A percentile compares a stretch with the other conserved stretches of the same genome.
phyloP scores from a whole-genome alignment of 306 rosid species.

The Cicer judaicum region DNA sequence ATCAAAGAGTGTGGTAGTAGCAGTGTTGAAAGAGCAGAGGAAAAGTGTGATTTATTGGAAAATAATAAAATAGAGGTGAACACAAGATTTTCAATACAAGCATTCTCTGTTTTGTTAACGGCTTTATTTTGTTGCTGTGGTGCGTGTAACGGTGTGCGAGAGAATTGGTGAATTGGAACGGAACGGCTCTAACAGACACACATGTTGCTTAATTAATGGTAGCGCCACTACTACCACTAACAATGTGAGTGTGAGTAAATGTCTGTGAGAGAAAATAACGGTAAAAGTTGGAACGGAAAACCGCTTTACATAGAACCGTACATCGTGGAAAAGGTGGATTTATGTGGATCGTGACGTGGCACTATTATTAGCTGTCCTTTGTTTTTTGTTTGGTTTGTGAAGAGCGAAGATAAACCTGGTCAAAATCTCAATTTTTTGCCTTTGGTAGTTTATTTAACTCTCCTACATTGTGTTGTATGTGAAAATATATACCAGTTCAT shows the following conservation, averaged over 20 bases:
- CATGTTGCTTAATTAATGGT: not conserved
- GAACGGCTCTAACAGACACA: not conserved
- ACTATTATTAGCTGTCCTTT: too few relatives aligned
- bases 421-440: too few relatives aligned
- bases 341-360: too few relatives aligned
- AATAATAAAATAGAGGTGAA: not conserved
- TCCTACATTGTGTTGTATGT: too few relatives aligned
- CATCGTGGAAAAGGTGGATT: too few relatives aligned
- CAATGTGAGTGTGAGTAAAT: not conserved
- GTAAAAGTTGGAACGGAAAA: constrained; percentile 39
- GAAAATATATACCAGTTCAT: too few relatives aligned
- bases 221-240: not conserved
- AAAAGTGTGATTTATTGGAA: not conserved
- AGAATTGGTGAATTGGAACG: constrained; percentile 8
- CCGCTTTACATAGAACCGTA: not conserved
- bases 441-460: too few relatives aligned
- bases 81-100: not conserved
- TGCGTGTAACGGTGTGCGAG: constrained; percentile 19
- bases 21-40: not conserved
- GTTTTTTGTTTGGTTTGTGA: too few relatives aligned
- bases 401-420: too few relatives aligned
- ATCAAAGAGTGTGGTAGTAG: not conserved
- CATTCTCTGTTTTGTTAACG: constrained; percentile 27
- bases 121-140: constrained; percentile 39
- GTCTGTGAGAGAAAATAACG: constrained; percentile 4